Evolutionary conservation across 2,329 filamentous ascomycete genomes (phyloP).

Genomic region (Apiospora arundinis): DNA sequence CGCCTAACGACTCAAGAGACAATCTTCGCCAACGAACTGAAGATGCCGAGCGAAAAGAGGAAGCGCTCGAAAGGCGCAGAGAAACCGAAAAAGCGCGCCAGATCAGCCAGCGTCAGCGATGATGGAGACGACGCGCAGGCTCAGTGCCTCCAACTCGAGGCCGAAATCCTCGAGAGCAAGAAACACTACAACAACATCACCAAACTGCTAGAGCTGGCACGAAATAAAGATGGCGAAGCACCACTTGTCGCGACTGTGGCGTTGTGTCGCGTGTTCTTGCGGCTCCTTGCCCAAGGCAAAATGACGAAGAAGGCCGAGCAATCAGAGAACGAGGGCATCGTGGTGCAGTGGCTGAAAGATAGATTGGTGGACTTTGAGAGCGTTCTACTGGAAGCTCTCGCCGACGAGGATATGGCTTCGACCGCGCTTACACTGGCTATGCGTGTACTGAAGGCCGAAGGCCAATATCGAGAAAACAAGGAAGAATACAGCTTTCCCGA

Average conservation of each 20-base stretch:
- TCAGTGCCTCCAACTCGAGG: constrained; percentile 77
- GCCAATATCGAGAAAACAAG: constrained; percentile 63
- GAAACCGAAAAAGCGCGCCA: constrained; percentile 57
- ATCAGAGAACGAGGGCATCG: constrained; percentile 75
- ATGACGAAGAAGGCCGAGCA: constrained; percentile 69
- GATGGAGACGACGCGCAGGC: constrained; percentile 59
- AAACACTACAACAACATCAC: constrained; percentile 93
- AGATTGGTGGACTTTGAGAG: constrained; percentile 74
- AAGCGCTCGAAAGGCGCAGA: constrained; percentile 54
- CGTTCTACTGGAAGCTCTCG: constrained; percentile 66
- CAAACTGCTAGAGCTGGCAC: constrained; percentile 67
- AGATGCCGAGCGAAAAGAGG: constrained; percentile 53
- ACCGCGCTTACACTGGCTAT: constrained; percentile 81
- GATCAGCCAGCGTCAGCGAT: constrained; percentile 53
- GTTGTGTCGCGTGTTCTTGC: constrained; percentile 84
- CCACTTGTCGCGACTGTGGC: constrained; percentile 76
- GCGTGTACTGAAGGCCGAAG: constrained; percentile 83
- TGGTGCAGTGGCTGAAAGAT: constrained; percentile 80
- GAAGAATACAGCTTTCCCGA: constrained; percentile 74
- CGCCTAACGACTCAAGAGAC: too few relatives aligned
- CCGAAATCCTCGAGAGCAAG: constrained; percentile 81
- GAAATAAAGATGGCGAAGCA: constrained; percentile 59
- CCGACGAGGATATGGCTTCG: constrained; percentile 67
- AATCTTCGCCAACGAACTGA: background rate
- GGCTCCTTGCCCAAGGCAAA: constrained; percentile 76